Evolutionary conservation across 75 land plant genomes (phyloP), one percentile per base, ranked within the genome.

Genomic region (Selaginella moellendorffii): DNA sequence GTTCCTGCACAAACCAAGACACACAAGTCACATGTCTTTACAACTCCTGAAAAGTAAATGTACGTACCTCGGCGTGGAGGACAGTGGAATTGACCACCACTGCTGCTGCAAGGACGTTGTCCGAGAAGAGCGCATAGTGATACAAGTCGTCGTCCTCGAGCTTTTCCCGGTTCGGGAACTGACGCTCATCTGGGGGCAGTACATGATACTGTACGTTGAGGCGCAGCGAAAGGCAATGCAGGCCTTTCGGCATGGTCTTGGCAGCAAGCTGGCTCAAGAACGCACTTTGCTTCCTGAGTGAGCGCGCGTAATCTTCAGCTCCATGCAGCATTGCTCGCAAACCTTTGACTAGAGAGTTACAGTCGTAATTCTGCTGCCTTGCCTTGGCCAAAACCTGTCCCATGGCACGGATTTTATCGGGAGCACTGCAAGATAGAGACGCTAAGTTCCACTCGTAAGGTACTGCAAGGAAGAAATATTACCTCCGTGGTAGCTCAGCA

Each of bases 31-130:
- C n/a, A n/a, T n/a, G n/a, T n/a, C n/a, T n/a, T 36, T 36, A 36
- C 46, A 36, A 5, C 5, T 14, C 5, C 46, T 5, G 10, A 36
- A 5, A 36, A 5, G 14, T 14, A 36, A 5, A 36, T 36, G 14
- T 36, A 36, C 5, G 5, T 5, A 87, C 91, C 75, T 76, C 54
- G 28, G 79, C 63, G 71, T 79, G 67, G 52, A 61, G 31, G 2
- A 81, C 73, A 62, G 85, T 87, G 10, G 91, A 87, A 65, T 87
- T 87, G 29, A 84, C 2, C n/a, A 79, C 81, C 24, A 82, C 85
- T 19, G 88, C 72, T 52, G 85, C 68, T 29, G 91, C 84, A 69
- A 87, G 79, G 62, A 87, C 54, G 61, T 84, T 84, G 0, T 52
- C 75, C 24, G 88, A 78, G 72, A 76, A 82, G 2, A 86, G 65